Percentiles rank a stretch among this genome's conserved stretches.
Evolutionary conservation across 1,284 basidiomycete genomes (phyloP).

Genomic region (Sparassis latifolia): DNA sequence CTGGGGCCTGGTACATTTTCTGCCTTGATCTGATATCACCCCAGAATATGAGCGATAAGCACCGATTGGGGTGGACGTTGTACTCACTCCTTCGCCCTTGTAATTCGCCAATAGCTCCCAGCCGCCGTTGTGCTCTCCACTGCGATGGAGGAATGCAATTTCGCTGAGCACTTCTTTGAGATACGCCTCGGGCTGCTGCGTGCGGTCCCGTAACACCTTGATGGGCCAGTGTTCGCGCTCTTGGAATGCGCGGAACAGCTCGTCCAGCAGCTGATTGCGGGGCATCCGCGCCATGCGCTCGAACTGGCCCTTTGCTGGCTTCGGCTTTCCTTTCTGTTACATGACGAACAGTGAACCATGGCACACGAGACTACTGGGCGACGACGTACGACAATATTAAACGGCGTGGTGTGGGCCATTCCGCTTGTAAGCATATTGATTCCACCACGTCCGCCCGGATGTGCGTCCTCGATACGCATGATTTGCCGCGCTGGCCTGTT

Average conservation of each 20-base stretch:
- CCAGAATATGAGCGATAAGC: conserved; percentile 2
- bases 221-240: conserved; percentile 82
- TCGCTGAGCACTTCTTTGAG: conserved; percentile 83
- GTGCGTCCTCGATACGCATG: conserved; percentile 48
- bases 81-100: conserved; percentile 51
- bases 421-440: conserved; percentile 54
- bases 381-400: conserved; percentile 56
- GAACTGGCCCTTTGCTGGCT: conserved; percentile 61
- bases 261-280: conserved; percentile 82
- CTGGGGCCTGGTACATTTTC: conserved; percentile 44
- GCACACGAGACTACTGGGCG: conserved; percentile 1
- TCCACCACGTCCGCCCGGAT: conserved; percentile 55
- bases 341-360: neutral
- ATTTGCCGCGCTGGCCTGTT: conserved; percentile 58
- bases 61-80: neutral
- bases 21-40: conserved; percentile 40
- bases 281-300: conserved; percentile 90
- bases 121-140: conserved; percentile 67
- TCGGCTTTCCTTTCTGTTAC: conserved; percentile 53
- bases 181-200: conserved; percentile 89
- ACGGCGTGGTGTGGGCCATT: conserved; percentile 29
- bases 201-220: conserved; percentile 71
- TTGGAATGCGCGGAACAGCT: conserved; percentile 77
- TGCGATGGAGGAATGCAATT: conserved; percentile 77
- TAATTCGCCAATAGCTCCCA: conserved; percentile 68